Evolutionary conservation across 2,329 filamentous ascomycete genomes (phyloP), one percentile per base, ranked within the genome.

Genomic region (Celoporthe dispersa): DNA sequence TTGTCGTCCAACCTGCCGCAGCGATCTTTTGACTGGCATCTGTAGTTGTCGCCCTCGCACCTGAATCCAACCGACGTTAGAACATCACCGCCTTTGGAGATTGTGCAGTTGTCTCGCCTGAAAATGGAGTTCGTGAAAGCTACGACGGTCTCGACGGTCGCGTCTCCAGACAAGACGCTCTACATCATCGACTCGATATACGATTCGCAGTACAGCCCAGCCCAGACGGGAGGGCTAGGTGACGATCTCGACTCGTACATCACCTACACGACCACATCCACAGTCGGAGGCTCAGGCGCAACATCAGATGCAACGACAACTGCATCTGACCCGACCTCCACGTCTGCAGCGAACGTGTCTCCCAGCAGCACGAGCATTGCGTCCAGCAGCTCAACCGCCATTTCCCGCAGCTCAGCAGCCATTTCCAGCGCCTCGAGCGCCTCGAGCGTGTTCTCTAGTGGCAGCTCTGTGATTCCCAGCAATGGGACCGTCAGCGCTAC

Each of bases 211-310:
- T 65, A 65, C 48, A 44, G 35, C 44, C 63, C 63, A 16, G 63
- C 48, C 22, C 25, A 65, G 48, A 65, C 63, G 4, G 63, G 63
- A 37, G 62, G 62, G 4, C 11, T 55, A 37, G 63, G 63, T n/a
- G 63, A 37, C 22, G 63, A 55, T 7, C 63, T 65, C 48, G 63
- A 65, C 25, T 65, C 63, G 16, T 65, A 65, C 63, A 55, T 65
- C 33, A 65, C 48, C 14, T 65, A 37, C 48, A 65, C 62, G 39
- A 28, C 33, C 48, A 65, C 63, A 22, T 55, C 63, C 16, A 65
- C 63, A 12, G 14, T 31, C 16, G 33, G 28, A n/a, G 35, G 25
- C 25, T n/a, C 35, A 8, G 60, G 14, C 37, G 22, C 60, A 22
- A 31, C 62, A 31, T 64, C 63, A 25, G 48, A 55, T 33, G 33